Conservation (phyloP, 2,329 filamentous ascomycete species). For the Beauveria pseudobassiana region DNA sequence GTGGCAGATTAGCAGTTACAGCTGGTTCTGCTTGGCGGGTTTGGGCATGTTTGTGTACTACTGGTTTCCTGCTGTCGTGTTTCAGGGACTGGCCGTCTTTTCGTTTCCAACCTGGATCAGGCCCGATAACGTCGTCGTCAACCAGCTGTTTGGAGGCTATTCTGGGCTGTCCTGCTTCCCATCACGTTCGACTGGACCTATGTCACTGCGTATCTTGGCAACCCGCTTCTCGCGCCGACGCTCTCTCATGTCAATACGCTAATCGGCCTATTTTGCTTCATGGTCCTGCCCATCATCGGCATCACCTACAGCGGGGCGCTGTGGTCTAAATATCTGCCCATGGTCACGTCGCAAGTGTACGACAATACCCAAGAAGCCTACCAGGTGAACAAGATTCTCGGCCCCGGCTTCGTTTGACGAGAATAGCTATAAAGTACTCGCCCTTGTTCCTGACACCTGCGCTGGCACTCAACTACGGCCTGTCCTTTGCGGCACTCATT, state of each 20-base stretch:
- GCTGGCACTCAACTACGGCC: slow-evolving; percentile 31
- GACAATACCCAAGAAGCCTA: slow-evolving; percentile 48
- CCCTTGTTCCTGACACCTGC: slow-evolving; percentile 44
- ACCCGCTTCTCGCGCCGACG: slow-evolving; percentile 33
- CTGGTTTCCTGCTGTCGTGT: slow-evolving; percentile 45
- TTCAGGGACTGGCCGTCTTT: slow-evolving; percentile 44
- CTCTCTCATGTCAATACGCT: slow-evolving; percentile 40
- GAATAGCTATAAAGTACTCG: slow-evolving; percentile 44
- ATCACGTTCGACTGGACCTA: slow-evolving; percentile 42
- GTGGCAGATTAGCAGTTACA: slow-evolving; percentile 37
- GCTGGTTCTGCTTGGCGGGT: slow-evolving; percentile 37
- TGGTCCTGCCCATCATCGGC: slow-evolving; percentile 37
- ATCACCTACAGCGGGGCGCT: slow-evolving; percentile 37
- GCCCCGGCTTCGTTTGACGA: slow-evolving; percentile 37
- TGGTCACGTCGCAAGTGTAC: slow-evolving; percentile 45
- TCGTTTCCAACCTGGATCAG: slow-evolving; percentile 49
- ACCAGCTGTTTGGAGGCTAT: slow-evolving; percentile 48
- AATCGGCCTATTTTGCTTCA: slow-evolving; percentile 34
- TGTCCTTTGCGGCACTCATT: slow-evolving; percentile 41
- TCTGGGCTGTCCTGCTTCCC: slow-evolving; percentile 47
- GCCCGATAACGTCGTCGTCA: slow-evolving; percentile 44
- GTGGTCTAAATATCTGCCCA: slow-evolving; percentile 46
- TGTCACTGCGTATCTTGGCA: slow-evolving; percentile 33
- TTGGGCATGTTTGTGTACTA: slow-evolving; percentile 41
- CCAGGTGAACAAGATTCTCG: slow-evolving; percentile 43